Evolutionary conservation across 2,329 filamentous ascomycete species (phyloP), one percentile per base, ranked within the genome.

Genomic region (Onygena corvina): DNA sequence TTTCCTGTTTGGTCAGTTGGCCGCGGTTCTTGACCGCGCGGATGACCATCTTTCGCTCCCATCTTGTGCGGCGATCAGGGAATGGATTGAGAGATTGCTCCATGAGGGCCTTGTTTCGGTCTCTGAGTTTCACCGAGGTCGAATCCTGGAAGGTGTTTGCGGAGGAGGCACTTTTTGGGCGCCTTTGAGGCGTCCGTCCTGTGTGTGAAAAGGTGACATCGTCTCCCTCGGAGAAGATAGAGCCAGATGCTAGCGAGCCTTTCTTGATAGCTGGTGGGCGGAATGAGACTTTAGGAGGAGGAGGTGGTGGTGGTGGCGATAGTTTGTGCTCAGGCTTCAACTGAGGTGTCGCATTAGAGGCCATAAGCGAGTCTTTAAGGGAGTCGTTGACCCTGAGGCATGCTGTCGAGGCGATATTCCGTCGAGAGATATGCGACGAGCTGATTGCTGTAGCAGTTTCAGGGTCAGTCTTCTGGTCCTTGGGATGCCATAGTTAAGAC

Each of bases 11-110:
- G 14, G 79, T 76, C 47, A 89, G 65, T 36, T 84, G 75, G 6
- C 84, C 83, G 44, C 83, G 73, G 53, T 76, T 76, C 47, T 75
- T 76, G 45, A 95, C 75, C 64, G 84, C 78, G 57, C 84, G 79
- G 49, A 90, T 83, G 34, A 94, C 78, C 75, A 89, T 87, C 67
- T 83, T 87, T 59, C 86, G 77, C 70, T 94, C 81, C 80, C 85
- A 94, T 51, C 81, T 76, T 48, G 80, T 71, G 51, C 88, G 79
- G 50, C 75, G 75, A 38, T 74, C 68, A 12, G 89, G 88, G 57
- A 84, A 77, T 3, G 92, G 92, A 64, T 94, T 84, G 42, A 86
- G 68, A 23, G 77, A 76, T 50, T 76, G 71, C 50, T 77, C 75
- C 71, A 84, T 76, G 57, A 75, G 74, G 31, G 73, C 59, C 30